Evolutionary conservation across 164 flowering plant species (phyloP).

Genomic region (Vitis riparia): DNA sequence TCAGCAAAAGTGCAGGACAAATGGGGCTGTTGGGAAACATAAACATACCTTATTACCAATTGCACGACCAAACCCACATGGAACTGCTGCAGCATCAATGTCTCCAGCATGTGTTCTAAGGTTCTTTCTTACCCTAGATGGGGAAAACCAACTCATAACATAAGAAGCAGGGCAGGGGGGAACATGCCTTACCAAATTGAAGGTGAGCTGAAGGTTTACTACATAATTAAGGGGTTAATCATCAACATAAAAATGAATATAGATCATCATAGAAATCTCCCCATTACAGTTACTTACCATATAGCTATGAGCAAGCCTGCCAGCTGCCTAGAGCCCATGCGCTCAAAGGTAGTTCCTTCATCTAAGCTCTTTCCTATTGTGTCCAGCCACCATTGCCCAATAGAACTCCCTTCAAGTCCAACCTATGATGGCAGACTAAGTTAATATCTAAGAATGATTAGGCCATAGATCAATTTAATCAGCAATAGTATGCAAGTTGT

Average conservation of each 20-base stretch:
- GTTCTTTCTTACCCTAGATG: conserved; percentile 73
- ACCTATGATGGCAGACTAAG: conserved; percentile 49
- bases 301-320: conserved; percentile 89
- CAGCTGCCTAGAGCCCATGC: conserved; percentile 94
- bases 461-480: no score
- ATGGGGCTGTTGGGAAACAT: not conserved
- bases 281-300: conserved; percentile 53
- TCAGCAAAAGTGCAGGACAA: no score
- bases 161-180: not conserved
- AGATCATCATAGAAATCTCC: not conserved
- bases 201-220: no score
- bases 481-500: not conserved
- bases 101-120: conserved; percentile 81
- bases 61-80: conserved; percentile 98
- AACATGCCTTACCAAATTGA: no score
- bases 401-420: conserved; percentile 93
- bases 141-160: conserved; percentile 8
- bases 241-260: not conserved
- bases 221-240: no score
- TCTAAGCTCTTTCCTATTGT: conserved; percentile 82
- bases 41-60: conserved; percentile 90
- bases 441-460: not conserved
- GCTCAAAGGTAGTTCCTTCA: conserved; percentile 77
- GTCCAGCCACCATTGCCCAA: conserved; percentile 93
- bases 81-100: conserved; percentile 91